Evolutionary conservation across 2,329 filamentous ascomycete species (phyloP).

Genomic region (Metarhizium humberi): DNA sequence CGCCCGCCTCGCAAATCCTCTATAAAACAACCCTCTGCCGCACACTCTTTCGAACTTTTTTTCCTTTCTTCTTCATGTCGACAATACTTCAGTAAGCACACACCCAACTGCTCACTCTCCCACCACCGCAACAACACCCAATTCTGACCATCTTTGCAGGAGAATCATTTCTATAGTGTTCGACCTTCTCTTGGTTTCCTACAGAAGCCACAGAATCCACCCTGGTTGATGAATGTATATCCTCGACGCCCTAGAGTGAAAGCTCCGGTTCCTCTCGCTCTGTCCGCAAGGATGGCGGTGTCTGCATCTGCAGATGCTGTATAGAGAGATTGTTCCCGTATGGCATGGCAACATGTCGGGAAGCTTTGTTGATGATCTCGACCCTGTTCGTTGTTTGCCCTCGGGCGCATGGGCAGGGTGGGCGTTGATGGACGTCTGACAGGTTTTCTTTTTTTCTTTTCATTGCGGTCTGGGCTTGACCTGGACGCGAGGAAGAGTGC

Average conservation of each 20-base stretch:
- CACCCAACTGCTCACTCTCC: constrained; percentile 19
- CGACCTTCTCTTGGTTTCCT: constrained; percentile 85
- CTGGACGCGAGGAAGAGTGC: constrained; percentile 41
- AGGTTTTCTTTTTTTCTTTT: constrained; percentile 52
- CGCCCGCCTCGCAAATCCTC: constrained; percentile 1
- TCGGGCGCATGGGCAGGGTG: constrained; percentile 71
- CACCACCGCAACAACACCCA: background rate
- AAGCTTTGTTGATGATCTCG: constrained; percentile 70
- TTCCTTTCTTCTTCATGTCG: constrained; percentile 49
- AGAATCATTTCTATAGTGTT: constrained; percentile 99
- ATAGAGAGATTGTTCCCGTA: constrained; percentile 60
- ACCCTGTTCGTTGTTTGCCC: constrained; percentile 63
- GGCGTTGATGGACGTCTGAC: constrained; percentile 87
- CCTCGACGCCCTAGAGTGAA: constrained; percentile 88
- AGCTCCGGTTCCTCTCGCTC: constrained; percentile 49
- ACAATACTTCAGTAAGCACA: constrained; percentile 49
- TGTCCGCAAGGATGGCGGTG: constrained; percentile 54
- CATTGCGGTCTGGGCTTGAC: constrained; percentile 40
- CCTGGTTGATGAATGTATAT: constrained; percentile 88
- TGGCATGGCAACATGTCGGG: constrained; percentile 7
- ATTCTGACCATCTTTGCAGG: constrained; percentile 25
- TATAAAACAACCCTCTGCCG: constrained; percentile 31
- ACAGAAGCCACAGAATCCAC: constrained; percentile 89
- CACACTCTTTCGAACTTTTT: constrained; percentile 25
- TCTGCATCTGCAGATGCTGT: constrained; percentile 36